Evolutionary conservation across 2,329 filamentous ascomycete species (phyloP).

Genomic region (Colletotrichum lupini): DNA sequence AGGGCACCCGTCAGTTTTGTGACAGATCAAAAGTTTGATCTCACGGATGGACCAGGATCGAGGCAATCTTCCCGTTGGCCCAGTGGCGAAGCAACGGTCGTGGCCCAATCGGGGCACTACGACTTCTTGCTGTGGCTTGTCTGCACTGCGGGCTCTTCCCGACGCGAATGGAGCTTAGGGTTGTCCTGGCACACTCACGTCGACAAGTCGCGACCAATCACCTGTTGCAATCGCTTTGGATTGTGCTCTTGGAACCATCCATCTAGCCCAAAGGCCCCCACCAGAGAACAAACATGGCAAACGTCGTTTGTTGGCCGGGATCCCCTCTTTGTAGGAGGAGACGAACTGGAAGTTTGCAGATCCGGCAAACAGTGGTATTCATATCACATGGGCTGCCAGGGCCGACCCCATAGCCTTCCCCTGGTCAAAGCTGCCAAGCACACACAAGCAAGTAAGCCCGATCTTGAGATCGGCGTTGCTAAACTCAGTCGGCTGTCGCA

Average conservation of each 20-base stretch:
- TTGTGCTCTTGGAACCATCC: too few relatives aligned
- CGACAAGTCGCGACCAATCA: not conserved
- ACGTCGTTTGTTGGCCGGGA: too few relatives aligned
- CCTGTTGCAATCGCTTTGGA: not conserved
- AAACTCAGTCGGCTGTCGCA: not conserved
- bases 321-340: too few relatives aligned
- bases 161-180: not conserved
- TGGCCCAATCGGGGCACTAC: not conserved
- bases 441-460: not conserved
- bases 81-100: not conserved
- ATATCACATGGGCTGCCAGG: too few relatives aligned
- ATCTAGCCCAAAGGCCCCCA: too few relatives aligned
- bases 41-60: not conserved
- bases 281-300: not conserved
- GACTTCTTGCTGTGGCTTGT: not conserved
- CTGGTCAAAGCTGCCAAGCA: not conserved
- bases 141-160: not conserved
- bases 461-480: not conserved
- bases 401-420: too few relatives aligned
- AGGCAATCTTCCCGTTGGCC: not conserved
- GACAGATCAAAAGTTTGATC: slow-evolving; percentile 5
- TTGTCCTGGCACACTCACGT: not conserved
- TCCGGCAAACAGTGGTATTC: not conserved
- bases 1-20: not conserved
- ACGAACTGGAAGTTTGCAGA: not conserved